These are phyloP conservation scores for Globisporangium orthogonon DNA, from an alignment of 352 stramenopile species.

Conservation along the genomic window DNA sequence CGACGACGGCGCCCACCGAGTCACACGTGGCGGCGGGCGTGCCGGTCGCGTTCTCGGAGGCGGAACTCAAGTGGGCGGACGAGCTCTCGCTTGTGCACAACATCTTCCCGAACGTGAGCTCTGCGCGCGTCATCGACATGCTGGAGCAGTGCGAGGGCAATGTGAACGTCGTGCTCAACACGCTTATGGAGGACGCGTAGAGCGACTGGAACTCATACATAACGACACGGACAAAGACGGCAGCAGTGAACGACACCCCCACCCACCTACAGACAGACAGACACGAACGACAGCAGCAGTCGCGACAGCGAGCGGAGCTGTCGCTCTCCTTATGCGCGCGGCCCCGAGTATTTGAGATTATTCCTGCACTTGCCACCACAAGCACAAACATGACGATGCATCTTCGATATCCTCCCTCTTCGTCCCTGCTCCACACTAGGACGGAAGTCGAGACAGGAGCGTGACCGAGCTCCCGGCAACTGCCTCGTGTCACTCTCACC, in stretches of 20 bases:
- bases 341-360: not conserved
- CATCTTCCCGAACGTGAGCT: conserved; percentile 57
- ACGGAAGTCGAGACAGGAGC: too few relatives aligned
- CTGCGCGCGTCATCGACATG: conserved; percentile 39
- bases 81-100: conserved; percentile 51
- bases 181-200: conserved; percentile 52
- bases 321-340: not conserved
- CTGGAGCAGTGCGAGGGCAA: conserved; percentile 61
- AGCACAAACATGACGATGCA: not conserved
- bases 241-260: too few relatives aligned
- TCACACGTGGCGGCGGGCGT: conserved; percentile 14
- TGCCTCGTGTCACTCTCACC: too few relatives aligned
- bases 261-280: too few relatives aligned
- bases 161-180: conserved; percentile 69
- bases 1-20: not conserved
- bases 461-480: too few relatives aligned
- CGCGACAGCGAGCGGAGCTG: too few relatives aligned
- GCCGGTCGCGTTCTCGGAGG: conserved; percentile 39
- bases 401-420: not conserved
- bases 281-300: not conserved
- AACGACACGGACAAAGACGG: not conserved
- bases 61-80: conserved; percentile 67
- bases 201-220: not conserved
- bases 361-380: not conserved
- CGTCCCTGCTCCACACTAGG: too few relatives aligned